phyloP scores from a whole-genome alignment of 163 green algal species.

The Chlorella variabilis region DNA sequence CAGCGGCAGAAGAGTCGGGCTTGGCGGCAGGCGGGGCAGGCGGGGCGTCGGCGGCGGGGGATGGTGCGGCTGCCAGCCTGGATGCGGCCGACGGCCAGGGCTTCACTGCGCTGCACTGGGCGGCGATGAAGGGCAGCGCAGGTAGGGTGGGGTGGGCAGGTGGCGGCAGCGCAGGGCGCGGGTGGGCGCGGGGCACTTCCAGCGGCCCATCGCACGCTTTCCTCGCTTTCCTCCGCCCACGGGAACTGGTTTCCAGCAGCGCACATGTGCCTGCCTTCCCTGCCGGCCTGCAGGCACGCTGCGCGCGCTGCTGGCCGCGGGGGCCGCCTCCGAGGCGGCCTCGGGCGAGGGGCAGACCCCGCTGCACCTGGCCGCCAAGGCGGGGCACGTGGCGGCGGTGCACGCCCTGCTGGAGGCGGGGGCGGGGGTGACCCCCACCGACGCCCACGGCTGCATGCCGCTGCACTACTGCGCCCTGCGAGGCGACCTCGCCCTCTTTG shows the following conservation, averaged over 20 bases:
- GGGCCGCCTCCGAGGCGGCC: constrained; percentile 31
- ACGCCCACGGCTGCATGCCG: constrained; percentile 30
- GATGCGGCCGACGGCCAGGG: constrained; percentile 26
- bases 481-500: constrained; percentile 41
- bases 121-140: constrained; percentile 39
- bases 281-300: background rate
- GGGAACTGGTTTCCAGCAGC: too few relatives aligned
- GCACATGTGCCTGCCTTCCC: too few relatives aligned
- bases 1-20: background rate
- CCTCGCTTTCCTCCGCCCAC: too few relatives aligned
- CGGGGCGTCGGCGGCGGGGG: background rate
- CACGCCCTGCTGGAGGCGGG: constrained; percentile 44
- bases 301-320: constrained; percentile 46
- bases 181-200: too few relatives aligned
- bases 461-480: constrained; percentile 41
- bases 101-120: constrained; percentile 43
- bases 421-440: background rate
- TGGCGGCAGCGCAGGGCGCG: too few relatives aligned
- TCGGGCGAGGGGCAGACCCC: constrained; percentile 47
- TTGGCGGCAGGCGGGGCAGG: background rate
- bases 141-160: background rate
- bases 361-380: constrained; percentile 68
- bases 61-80: background rate
- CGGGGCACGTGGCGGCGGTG: constrained; percentile 53
- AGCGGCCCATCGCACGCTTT: too few relatives aligned